Percentiles rank a stretch among this genome's conserved stretches.
Evolutionary conservation across 495 filamentous ascomycete species (phyloP).

Genomic region (Bryoglossum gracile): DNA sequence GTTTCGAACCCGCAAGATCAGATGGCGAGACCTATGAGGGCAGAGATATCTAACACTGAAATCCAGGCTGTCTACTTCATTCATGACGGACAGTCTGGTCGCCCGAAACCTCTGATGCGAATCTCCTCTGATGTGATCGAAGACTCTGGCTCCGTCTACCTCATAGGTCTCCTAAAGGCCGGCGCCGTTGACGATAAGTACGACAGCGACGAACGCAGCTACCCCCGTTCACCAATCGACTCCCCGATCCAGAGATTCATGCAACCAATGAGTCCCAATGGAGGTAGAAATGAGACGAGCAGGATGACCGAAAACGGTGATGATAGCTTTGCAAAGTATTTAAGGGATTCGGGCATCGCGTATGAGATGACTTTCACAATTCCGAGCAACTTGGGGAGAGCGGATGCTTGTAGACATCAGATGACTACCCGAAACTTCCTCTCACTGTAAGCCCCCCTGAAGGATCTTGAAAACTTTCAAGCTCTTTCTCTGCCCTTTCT

Average conservation of each 20-base stretch:
- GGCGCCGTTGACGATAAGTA: constrained; percentile 41
- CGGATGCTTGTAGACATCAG: constrained; percentile 43
- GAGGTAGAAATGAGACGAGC: constrained; percentile 28
- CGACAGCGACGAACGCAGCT: constrained; percentile 22
- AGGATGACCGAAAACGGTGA: constrained; percentile 34
- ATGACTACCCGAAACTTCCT: constrained; percentile 57
- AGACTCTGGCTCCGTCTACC: constrained; percentile 44
- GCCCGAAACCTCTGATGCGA: constrained; percentile 48
- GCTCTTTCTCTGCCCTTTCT: no score
- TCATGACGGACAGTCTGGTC: constrained; percentile 29
- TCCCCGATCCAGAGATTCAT: constrained; percentile 28
- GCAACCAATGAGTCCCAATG: constrained; percentile 21
- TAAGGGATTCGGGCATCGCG: constrained; percentile 47
- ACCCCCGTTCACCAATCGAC: constrained; percentile 39
- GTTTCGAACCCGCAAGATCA: no score
- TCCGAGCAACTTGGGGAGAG: constrained; percentile 36
- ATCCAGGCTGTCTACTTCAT: constrained; percentile 54
- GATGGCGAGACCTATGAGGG: no score
- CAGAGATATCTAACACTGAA: no score
- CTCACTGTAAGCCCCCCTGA: no score
- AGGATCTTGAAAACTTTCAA: no score
- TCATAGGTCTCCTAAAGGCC: constrained; percentile 45
- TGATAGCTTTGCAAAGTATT: constrained; percentile 32
- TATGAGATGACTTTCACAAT: constrained; percentile 53
- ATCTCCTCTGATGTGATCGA: constrained; percentile 50